These are phyloP conservation scores for Tuber aestivum DNA, from an alignment of 495 filamentous ascomycete genomes.

Conservation along the genomic window DNA sequence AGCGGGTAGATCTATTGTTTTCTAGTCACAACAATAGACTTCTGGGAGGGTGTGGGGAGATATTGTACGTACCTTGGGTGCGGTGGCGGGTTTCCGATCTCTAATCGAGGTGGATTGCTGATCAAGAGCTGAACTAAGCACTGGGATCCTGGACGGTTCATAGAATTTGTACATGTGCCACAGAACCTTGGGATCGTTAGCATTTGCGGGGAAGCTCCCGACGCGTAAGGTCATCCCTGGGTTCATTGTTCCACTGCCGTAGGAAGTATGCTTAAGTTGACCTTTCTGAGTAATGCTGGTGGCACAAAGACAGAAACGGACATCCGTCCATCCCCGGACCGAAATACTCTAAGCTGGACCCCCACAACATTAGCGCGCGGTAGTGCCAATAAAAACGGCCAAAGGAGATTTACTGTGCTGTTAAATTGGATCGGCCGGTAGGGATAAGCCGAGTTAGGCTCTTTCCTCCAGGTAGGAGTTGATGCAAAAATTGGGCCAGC, in stretches of 20 bases:
- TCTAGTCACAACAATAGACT: neutral
- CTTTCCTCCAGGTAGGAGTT: neutral
- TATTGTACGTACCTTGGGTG: neutral
- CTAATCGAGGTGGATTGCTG: neutral
- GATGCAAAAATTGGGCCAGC: neutral
- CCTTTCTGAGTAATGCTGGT: neutral
- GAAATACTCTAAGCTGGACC: neutral
- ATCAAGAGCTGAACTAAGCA: neutral
- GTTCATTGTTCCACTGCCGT: neutral
- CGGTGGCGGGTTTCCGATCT: neutral
- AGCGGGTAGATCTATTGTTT: neutral
- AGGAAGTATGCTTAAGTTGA: neutral
- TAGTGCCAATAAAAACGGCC: neutral
- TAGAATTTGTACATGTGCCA: neutral
- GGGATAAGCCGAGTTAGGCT: neutral
- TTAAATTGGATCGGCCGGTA: neutral
- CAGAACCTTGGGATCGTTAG: neutral
- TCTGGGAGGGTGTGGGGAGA: neutral
- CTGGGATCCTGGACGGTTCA: neutral
- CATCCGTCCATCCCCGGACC: neutral
- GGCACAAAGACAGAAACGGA: neutral
- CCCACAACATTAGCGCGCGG: neutral
- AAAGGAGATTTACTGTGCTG: neutral
- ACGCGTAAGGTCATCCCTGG: no score
- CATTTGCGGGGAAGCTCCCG: neutral